phyloP scores from a whole-genome alignment of 148 eudicot species.

The Camellia japonica region DNA sequence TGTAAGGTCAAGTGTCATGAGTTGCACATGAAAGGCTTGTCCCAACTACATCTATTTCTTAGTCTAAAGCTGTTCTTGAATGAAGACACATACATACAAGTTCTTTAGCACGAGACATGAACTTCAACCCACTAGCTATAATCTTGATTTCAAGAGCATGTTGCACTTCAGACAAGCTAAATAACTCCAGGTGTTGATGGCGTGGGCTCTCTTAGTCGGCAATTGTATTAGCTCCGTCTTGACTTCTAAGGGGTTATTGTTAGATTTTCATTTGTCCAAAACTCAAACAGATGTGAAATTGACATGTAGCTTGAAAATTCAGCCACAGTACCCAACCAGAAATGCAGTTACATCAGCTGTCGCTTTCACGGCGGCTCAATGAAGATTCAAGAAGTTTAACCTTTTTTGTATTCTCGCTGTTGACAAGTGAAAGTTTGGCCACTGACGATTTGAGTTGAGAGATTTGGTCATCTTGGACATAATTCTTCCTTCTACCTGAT shows the following conservation, averaged over 20 bases:
- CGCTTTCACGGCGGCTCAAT: conserved; percentile 37
- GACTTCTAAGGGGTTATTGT: background rate
- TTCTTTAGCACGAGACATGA: no score
- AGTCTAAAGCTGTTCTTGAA: no score
- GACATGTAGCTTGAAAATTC: background rate
- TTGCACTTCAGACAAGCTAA: conserved; percentile 4
- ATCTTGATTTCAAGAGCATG: conserved; percentile 7
- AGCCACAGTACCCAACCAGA: no score
- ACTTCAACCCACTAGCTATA: no score
- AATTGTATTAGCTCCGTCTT: background rate
- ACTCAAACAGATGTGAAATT: background rate
- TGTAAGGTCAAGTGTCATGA: no score
- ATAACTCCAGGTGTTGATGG: background rate
- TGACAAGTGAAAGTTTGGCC: conserved; percentile 77
- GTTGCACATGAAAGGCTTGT: no score
- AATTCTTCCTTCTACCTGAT: conserved; percentile 33
- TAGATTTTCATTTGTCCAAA: background rate
- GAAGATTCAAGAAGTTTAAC: conserved; percentile 79
- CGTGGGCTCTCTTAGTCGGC: background rate
- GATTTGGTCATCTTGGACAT: conserved; percentile 50
- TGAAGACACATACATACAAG: no score
- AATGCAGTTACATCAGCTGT: conserved; percentile 9
- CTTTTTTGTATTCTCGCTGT: conserved; percentile 73
- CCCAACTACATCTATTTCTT: no score
- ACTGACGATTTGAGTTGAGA: conserved; percentile 64